phyloP scores from a whole-genome alignment of 306 rosid genomes.

The Rosa chinensis region DNA sequence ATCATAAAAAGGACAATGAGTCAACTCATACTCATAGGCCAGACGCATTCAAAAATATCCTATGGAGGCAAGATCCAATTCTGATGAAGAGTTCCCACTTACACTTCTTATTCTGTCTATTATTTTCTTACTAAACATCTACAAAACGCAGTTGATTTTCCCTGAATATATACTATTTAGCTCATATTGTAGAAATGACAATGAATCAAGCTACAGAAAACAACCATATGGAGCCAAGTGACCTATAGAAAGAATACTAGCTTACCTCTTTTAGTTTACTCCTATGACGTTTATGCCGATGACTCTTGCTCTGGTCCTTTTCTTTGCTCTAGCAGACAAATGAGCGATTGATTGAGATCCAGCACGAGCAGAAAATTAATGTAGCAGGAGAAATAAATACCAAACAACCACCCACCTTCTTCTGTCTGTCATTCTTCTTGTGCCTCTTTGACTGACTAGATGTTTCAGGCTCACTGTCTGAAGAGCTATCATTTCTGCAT shows the following conservation, averaged over 20 bases:
- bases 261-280: constrained; percentile 83
- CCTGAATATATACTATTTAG: background rate
- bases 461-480: constrained; percentile 67
- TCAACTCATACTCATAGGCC: background rate
- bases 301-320: constrained; percentile 69
- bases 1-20: background rate
- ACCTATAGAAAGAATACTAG: constrained; percentile 19
- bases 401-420: constrained; percentile 65
- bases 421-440: constrained; percentile 67
- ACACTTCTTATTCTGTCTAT: background rate
- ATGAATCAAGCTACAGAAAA: background rate
- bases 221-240: constrained; percentile 10
- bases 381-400: constrained; percentile 1
- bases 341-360: background rate
- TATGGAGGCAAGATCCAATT: constrained; percentile 1
- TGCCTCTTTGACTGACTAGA: constrained; percentile 71
- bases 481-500: constrained; percentile 63
- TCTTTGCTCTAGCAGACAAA: constrained; percentile 53
- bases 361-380: background rate
- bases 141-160: background rate
- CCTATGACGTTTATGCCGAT: constrained; percentile 58
- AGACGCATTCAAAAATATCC: background rate
- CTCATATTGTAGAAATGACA: background rate
- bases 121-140: background rate
- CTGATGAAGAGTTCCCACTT: background rate